Base-by-base conservation (phyloP, 371 early-diverging fungal genomes). In the Blyttiomyces sp. region DNA sequence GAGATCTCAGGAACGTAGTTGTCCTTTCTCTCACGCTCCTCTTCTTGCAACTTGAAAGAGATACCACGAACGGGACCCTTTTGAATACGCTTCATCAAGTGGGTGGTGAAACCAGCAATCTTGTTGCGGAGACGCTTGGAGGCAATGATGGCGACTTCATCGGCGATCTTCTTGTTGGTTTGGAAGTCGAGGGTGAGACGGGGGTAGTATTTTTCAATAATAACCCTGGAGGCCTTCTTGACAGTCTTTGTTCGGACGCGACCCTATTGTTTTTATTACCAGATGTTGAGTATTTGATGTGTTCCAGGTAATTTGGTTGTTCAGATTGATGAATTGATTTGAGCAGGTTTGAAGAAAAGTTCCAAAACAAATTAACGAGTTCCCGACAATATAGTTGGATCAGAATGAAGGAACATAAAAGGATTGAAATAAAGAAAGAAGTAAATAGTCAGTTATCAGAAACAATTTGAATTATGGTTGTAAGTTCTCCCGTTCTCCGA, bases 81-180 rank as follows among this genome's bases (percentile, higher is more conserved):
- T 78, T 95, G 93, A 65, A 99, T 96, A 85, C 99, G 95, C 86
- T 95, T 94, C 97, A 98, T 98, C 87, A 99, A 87, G 80, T 97
- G 98, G 68, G 99, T 99, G 80, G 99, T 96, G 92, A 97, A 99
- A 71, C 99, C 99, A 71, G 99, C 99, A 73, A 99, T 96, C 90
- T 98, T 96, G 91, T 99, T 99, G 81, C 98, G 92, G 73, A 99
- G 91, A 73, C 98, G 94, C 93, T 99, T 99, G 75, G 97, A 91
- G 68, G 95, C 85, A 70, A 99, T 96, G 77, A 95, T 89, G 69
- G 99, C 95, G 58, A 98, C 97, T 80, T 97, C 98, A 80, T 91
- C 90, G 76, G 89, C 87, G 77, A 99, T 94, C 81, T 89, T 89
- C 92, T 99, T 97, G 94, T 99, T 99, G 86, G 96, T 93, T 82